These are phyloP conservation scores for Claviceps paspali DNA, from an alignment of 2,329 filamentous ascomycete species.

Conservation along the genomic window DNA sequence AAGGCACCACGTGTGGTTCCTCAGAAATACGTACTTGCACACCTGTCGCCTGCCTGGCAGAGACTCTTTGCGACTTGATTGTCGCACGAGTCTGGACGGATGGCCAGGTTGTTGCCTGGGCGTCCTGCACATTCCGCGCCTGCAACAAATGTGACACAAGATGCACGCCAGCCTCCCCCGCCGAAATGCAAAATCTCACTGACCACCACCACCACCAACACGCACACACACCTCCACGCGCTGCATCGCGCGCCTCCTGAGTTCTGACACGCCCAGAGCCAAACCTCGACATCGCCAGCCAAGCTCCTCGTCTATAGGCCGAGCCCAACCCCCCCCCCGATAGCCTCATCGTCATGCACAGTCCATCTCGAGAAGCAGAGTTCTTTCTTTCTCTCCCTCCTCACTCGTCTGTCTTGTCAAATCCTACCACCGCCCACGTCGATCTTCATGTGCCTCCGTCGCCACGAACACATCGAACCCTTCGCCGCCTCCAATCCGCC, in stretches of 20 bases:
- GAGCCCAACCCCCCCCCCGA: background rate
- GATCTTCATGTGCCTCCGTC: constrained; percentile 42
- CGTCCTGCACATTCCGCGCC: no score
- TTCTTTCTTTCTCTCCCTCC: background rate
- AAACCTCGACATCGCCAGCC: background rate
- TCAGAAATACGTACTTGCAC: no score
- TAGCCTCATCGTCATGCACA: constrained; percentile 6
- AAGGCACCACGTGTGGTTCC: no score
- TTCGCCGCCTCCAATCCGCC: constrained; percentile 63
- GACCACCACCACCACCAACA: no score
- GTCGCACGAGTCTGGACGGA: no score
- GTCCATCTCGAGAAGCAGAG: constrained; percentile 5
- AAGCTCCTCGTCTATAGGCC: background rate
- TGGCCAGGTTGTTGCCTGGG: no score
- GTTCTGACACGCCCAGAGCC: background rate
- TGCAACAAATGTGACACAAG: no score
- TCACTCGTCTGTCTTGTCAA: background rate
- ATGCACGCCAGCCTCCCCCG: background rate
- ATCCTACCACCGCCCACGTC: constrained; percentile 13
- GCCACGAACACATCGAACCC: constrained; percentile 48
- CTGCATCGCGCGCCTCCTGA: background rate
- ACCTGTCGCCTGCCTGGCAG: no score
- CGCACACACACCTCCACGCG: constrained; percentile 2
- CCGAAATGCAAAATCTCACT: background rate
- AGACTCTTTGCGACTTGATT: no score